Percentiles rank a stretch among this genome's conserved stretches.
Evolutionary conservation across 2,329 filamentous ascomycete genomes (phyloP).

Genomic region (Ceratocystis diversiconidia): DNA sequence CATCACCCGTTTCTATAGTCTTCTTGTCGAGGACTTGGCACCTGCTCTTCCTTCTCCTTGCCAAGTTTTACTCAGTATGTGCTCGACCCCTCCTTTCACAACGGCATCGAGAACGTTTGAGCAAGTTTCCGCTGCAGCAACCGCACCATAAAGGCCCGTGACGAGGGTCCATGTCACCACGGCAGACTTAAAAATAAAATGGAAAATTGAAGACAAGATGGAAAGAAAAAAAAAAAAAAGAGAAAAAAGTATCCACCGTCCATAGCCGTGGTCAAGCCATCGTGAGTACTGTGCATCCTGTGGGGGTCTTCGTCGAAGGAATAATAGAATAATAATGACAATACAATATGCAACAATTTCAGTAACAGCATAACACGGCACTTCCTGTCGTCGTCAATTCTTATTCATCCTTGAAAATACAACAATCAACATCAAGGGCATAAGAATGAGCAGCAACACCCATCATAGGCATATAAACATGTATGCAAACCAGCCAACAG

Average conservation of each 20-base stretch:
- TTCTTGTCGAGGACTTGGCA: background rate
- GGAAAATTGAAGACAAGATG: too few species aligned
- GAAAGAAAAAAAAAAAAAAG: background rate
- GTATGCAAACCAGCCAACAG: background rate
- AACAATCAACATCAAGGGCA: background rate
- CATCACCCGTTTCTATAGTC: background rate
- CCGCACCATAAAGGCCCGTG: slow-evolving; percentile 1
- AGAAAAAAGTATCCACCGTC: background rate
- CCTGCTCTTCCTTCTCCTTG: background rate
- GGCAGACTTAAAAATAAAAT: too few species aligned
- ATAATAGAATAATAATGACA: too few species aligned
- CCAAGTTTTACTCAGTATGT: background rate
- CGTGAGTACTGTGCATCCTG: background rate
- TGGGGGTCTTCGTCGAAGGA: background rate
- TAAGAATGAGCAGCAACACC: background rate
- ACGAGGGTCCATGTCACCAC: background rate
- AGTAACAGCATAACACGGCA: background rate
- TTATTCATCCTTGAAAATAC: slow-evolving; percentile 8
- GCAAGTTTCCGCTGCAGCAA: slow-evolving; percentile 20
- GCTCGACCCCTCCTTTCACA: background rate
- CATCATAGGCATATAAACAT: background rate
- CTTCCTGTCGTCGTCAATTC: background rate
- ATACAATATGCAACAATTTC: background rate
- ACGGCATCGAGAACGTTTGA: slow-evolving; percentile 20
- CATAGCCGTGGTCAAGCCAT: background rate